These are phyloP conservation scores for Escovopsis weberi DNA, from an alignment of 2,329 filamentous ascomycete species.

Conservation along the genomic window DNA sequence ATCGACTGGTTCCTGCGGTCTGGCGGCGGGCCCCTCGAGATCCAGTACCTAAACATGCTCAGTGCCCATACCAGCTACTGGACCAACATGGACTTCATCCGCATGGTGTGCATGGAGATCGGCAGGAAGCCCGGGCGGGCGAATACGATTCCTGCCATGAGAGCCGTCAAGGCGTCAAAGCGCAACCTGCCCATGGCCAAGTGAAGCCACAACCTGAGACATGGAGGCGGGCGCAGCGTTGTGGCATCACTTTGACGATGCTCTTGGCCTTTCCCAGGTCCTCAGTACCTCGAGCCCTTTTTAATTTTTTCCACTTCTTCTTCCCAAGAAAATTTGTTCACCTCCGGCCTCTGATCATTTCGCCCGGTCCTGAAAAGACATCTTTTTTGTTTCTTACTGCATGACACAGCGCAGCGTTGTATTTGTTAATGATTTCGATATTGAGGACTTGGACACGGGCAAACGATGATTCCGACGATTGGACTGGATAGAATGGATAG, in stretches of 20 bases:
- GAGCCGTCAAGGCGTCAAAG: conserved; percentile 39
- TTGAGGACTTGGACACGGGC: no score
- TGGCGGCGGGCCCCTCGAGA: conserved; percentile 74
- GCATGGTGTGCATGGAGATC: conserved; percentile 79
- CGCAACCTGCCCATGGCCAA: conserved; percentile 12
- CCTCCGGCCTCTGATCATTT: no score
- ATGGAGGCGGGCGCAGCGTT: background rate
- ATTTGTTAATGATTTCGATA: no score
- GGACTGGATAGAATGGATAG: no score
- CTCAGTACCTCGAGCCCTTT: background rate
- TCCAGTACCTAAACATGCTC: conserved; percentile 95
- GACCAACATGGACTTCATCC: conserved; percentile 74
- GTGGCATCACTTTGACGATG: no score
- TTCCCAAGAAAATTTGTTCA: no score
- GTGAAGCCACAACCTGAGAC: background rate
- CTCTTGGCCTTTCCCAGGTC: no score
- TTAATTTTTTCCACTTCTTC: background rate
- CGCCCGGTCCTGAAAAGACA: no score
- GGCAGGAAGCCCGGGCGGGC: conserved; percentile 57
- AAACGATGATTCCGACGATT: no score
- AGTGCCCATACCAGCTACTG: conserved; percentile 93
- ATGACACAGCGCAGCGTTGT: no score
- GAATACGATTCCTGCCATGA: conserved; percentile 41
- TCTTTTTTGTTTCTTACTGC: no score
- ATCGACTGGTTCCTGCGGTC: conserved; percentile 81